Conservation (phyloP, 1,139 yeast genomes). For the Geotrichum phurueaensis region DNA sequence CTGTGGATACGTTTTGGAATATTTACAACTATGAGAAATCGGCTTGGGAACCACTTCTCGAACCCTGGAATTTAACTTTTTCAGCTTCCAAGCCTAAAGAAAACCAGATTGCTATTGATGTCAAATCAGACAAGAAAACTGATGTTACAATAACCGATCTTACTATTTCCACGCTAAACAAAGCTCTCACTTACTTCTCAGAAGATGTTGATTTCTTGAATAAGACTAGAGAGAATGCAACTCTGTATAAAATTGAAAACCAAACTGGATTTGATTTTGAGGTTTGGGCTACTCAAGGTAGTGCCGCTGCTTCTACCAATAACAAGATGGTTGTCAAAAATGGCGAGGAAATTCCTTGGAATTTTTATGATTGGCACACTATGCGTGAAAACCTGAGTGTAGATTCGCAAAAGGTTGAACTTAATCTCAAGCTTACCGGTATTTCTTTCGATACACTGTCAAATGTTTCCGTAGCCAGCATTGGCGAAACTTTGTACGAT, state of each 20-base stretch:
- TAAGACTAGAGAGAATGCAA: conserved; percentile 58
- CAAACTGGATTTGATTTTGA: conserved; percentile 78
- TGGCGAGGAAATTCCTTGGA: conserved; percentile 64
- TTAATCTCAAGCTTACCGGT: conserved; percentile 55
- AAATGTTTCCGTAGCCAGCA: conserved; percentile 62
- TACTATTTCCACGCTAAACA: conserved; percentile 39
- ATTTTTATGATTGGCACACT: conserved; percentile 88
- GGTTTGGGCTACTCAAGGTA: conserved; percentile 63
- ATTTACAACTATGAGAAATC: conserved; percentile 87
- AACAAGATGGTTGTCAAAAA: conserved; percentile 37
- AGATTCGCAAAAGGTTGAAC: conserved; percentile 50
- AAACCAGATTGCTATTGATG: conserved; percentile 51
- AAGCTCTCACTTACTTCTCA: conserved; percentile 58
- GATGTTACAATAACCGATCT: conserved; percentile 79
- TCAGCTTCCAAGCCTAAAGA: conserved; percentile 49
- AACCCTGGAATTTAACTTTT: conserved; percentile 76
- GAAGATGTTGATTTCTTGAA: conserved; percentile 50
- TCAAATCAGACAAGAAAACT: conserved; percentile 67
- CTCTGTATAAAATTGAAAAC: conserved; percentile 69
- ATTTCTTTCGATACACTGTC: conserved; percentile 50
- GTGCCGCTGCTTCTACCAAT: conserved; percentile 22
- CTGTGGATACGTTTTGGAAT: conserved; percentile 66
- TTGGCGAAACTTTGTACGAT: conserved; percentile 76
- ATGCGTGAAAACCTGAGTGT: conserved; percentile 75
- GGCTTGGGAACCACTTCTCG: conserved; percentile 92